Conservation (phyloP, 768 basidiomycete species). For the Pleurotus pulmonarius region DNA sequence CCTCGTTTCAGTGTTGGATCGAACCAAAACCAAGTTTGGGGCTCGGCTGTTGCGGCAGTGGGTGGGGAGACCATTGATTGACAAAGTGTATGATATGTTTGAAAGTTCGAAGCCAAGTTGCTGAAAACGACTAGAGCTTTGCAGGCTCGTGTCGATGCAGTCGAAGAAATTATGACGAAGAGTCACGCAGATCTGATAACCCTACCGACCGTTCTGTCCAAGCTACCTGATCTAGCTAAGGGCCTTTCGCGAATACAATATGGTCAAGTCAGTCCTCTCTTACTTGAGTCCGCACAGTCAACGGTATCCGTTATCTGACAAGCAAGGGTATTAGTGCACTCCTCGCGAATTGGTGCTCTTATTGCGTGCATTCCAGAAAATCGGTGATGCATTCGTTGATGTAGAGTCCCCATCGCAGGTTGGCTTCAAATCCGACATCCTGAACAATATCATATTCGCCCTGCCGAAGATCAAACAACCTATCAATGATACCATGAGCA, state of each 20-base stretch:
- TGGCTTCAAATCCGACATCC: conserved; percentile 59
- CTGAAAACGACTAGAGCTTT: conserved; percentile 46
- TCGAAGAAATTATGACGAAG: conserved; percentile 74
- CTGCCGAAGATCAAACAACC: conserved; percentile 63
- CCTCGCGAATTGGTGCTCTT: conserved; percentile 78
- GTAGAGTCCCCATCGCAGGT: conserved; percentile 38
- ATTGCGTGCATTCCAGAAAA: conserved; percentile 69
- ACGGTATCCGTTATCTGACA: neutral
- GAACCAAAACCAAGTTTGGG: conserved; percentile 87
- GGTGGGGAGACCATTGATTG: conserved; percentile 82
- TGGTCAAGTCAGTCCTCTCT: conserved; percentile 60
- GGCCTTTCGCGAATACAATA: conserved; percentile 90
- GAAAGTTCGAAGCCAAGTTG: neutral
- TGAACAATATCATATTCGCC: conserved; percentile 67
- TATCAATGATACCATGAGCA: conserved; percentile 47
- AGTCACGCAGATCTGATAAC: conserved; percentile 58
- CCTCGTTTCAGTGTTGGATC: conserved; percentile 82
- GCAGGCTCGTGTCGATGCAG: conserved; percentile 75
- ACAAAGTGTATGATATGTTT: conserved; percentile 37
- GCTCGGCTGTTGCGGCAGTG: conserved; percentile 78
- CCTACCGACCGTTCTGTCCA: conserved; percentile 66
- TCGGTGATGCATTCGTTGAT: conserved; percentile 60
- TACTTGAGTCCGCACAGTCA: neutral
- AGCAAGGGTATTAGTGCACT: conserved; percentile 50
- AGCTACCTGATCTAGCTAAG: conserved; percentile 82